Base-by-base conservation (phyloP, 2,329 filamentous ascomycete species). In the Colletotrichum zoysiae region DNA sequence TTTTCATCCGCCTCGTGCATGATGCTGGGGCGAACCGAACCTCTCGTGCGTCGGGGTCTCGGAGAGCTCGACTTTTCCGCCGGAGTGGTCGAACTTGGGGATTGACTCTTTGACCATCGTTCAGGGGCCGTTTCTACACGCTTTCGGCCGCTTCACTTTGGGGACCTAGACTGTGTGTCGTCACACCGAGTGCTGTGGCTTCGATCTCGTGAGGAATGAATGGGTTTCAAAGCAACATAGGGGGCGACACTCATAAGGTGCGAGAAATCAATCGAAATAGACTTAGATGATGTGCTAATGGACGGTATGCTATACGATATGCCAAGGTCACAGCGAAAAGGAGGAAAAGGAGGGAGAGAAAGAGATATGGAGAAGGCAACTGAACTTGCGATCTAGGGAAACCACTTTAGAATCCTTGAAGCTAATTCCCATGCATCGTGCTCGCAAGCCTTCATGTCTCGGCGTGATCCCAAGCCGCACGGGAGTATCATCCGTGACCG, bases 311-410 rank as follows among this genome's bases (percentile, higher is more conserved):
- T 48, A 56, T 60, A 61, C 63, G 26, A 26, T 44, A 59, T 40
- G 55, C 48, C 46, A 33, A 48, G 30, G 26, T 70, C 65, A 14
- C 23, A 23, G 35, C 50, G 48, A 12, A 35, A 33, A n/a, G 33
- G 53, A 35, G 20, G 20, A 6, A 38, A 42, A 9, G 55, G 42
- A 56, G 11, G 16, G 35, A 42, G 26, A 56, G 35, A 56, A 35
- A 35, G 38, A 35, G 38, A 50, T 18, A 35, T 26, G 35, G 30
- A 46, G 48, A 61, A 53, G 64, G 68, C 58, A 23, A 63, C 38
- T 68, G 65, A 68, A 60, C 42, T 56, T 66, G 61, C 55, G 50
- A 57, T 70, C 67, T 62, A 71, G 67, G 56, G 67, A 73, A 73
- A 71, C 61, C 56, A 67, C 42, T 58, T 62, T 30, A 20, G 35